These are phyloP conservation scores for Rehmannia glutinosa DNA, from an alignment of 257 asterid species.

Conservation along the genomic window DNA sequence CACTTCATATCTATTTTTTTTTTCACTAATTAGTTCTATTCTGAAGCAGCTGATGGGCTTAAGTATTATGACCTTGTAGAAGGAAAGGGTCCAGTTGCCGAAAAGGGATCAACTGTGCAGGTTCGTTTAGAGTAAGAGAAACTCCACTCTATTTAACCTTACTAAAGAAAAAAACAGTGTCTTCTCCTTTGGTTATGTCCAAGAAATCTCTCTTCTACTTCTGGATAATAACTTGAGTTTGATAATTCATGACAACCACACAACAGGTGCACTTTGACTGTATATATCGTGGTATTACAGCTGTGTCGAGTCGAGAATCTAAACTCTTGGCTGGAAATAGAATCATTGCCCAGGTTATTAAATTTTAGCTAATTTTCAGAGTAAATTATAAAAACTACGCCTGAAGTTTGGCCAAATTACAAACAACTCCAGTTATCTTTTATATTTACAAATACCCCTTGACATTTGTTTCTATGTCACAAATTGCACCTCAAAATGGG, in stretches of 20 bases:
- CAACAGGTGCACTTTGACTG: slow-evolving; percentile 90
- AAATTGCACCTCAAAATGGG: too few relatives aligned
- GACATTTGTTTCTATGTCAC: too few relatives aligned
- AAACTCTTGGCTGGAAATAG: slow-evolving; percentile 94
- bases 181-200: not conserved
- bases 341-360: slow-evolving; percentile 77
- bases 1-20: not conserved
- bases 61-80: slow-evolving; percentile 75
- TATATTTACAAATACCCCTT: too few relatives aligned
- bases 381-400: not conserved
- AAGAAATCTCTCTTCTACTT: too few relatives aligned
- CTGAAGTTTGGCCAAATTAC: not conserved
- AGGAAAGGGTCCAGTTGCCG: slow-evolving; percentile 86
- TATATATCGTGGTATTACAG: slow-evolving; percentile 86
- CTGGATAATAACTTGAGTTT: too few relatives aligned
- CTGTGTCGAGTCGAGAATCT: slow-evolving; percentile 91
- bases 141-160: not conserved
- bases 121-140: slow-evolving; percentile 20
- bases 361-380: not conserved
- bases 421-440: too few relatives aligned
- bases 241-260: too few relatives aligned
- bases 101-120: slow-evolving; percentile 79
- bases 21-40: slow-evolving; percentile 19
- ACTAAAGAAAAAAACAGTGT: too few relatives aligned
- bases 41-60: slow-evolving; percentile 75